Conservation (phyloP, 2,329 filamentous ascomycete species). For the Colletotrichum musicola region DNA sequence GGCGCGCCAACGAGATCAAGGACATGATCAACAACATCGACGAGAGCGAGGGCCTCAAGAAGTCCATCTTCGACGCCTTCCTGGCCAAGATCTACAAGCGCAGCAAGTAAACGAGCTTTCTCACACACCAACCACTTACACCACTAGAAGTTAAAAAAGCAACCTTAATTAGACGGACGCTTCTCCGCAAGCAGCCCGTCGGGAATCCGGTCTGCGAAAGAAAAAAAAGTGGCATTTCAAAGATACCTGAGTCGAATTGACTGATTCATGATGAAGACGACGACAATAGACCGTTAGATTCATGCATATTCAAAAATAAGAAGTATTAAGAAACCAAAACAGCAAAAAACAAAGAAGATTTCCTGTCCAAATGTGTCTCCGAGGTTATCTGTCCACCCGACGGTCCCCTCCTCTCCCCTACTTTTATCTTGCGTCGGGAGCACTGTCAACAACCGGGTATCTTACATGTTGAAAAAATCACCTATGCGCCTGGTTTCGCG, state of each 20-base stretch:
- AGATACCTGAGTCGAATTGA: slow-evolving; percentile 36
- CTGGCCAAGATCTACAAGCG: slow-evolving; percentile 98
- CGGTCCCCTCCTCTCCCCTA: neutral
- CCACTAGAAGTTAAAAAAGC: neutral
- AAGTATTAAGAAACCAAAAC: slow-evolving; percentile 22
- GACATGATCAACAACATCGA: slow-evolving; percentile 83
- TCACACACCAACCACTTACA: neutral
- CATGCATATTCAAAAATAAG: slow-evolving; percentile 15
- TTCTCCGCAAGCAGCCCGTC: neutral
- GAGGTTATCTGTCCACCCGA: neutral
- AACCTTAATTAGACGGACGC: slow-evolving; percentile 1
- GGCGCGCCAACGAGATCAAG: slow-evolving; percentile 82
- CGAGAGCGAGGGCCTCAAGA: slow-evolving; percentile 90
- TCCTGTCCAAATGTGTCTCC: slow-evolving; percentile 6
- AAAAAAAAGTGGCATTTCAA: neutral
- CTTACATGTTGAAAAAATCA: slow-evolving; percentile 30
- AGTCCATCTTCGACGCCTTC: slow-evolving; percentile 89
- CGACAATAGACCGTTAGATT: slow-evolving; percentile 36
- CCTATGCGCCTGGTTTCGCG: slow-evolving; percentile 20
- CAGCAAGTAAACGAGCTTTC: slow-evolving; percentile 76
- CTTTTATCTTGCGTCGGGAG: slow-evolving; percentile 13
- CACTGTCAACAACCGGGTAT: slow-evolving; percentile 36
- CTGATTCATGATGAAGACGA: slow-evolving; percentile 24
- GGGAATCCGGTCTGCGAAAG: neutral
- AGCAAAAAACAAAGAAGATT: slow-evolving; percentile 23